Evolutionary conservation across 2,329 filamentous ascomycete species (phyloP).

Genomic region (Sclerotinia borealis): DNA sequence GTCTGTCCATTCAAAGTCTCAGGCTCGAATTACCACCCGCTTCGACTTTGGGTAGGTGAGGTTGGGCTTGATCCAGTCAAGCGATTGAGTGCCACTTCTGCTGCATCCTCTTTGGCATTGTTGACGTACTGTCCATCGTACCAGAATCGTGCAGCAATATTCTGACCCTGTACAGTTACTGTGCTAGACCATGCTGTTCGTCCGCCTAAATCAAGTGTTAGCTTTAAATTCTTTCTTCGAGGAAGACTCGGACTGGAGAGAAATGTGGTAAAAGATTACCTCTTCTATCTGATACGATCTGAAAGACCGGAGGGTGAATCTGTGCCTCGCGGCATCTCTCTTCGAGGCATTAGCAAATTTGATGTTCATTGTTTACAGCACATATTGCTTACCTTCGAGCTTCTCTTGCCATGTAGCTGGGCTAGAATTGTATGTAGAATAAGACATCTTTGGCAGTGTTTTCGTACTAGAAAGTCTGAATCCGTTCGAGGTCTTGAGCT

Average conservation of each 20-base stretch:
- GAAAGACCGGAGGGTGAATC: conserved; percentile 53
- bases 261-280: conserved; percentile 42
- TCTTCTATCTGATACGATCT: conserved; percentile 69
- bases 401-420: conserved; percentile 34
- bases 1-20: background rate
- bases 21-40: conserved; percentile 33
- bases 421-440: conserved; percentile 25
- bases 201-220: conserved; percentile 52
- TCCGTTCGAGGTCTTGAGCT: conserved; percentile 12
- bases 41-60: conserved; percentile 37
- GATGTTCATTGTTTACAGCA: conserved; percentile 12
- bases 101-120: conserved; percentile 88
- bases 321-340: conserved; percentile 52
- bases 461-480: conserved; percentile 12
- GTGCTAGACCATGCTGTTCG: conserved; percentile 86
- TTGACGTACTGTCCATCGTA: conserved; percentile 84
- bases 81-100: conserved; percentile 67
- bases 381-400: conserved; percentile 33
- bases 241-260: background rate
- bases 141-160: conserved; percentile 74
- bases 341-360: conserved; percentile 33
- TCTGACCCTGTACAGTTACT: conserved; percentile 63
- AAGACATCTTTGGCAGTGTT: conserved; percentile 26
- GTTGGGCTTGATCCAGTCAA: conserved; percentile 40
- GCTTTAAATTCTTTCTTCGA: conserved; percentile 9